These are phyloP conservation scores for Trifolium subterraneum DNA, from an alignment of 306 rosid species.

Conservation along the genomic window DNA sequence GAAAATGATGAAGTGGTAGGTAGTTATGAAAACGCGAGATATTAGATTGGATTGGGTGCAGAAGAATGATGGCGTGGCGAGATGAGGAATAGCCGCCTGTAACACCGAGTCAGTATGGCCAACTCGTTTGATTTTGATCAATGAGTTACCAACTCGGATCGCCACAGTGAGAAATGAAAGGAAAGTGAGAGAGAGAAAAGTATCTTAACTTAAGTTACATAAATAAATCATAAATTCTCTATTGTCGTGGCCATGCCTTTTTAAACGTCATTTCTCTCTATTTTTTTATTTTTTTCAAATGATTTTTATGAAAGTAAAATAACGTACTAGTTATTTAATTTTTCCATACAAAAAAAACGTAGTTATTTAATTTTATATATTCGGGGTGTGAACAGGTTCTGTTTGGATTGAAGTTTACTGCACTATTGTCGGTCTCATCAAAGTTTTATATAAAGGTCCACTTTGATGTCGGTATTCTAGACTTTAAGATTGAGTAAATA, in stretches of 20 bases:
- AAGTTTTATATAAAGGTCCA: conserved; percentile 39
- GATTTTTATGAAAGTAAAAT: no score
- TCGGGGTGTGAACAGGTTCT: conserved; percentile 21
- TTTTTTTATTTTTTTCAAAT: no score
- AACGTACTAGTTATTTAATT: background rate
- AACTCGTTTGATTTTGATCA: conserved; percentile 6
- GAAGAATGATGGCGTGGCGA: conserved; percentile 46
- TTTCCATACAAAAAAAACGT: no score
- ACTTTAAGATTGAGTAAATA: background rate
- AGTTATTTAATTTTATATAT: background rate
- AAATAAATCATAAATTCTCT: background rate
- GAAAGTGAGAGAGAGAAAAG: background rate
- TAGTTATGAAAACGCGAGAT: conserved; percentile 13
- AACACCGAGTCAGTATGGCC: conserved; percentile 39
- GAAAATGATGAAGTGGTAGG: background rate
- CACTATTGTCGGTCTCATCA: conserved; percentile 30
- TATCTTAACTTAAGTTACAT: no score
- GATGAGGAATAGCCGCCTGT: conserved; percentile 38
- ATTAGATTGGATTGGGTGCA: conserved; percentile 18
- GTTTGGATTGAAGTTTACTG: conserved; percentile 30
- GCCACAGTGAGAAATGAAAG: background rate
- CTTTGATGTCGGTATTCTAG: conserved; percentile 28
- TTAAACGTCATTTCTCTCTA: no score
- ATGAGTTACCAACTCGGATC: conserved; percentile 40
- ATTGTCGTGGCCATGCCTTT: conserved; percentile 4